Evolutionary conservation across 2,329 filamentous ascomycete genomes (phyloP), one percentile per base, ranked within the genome.

Genomic region (Pseudogymnoascus sp.): DNA sequence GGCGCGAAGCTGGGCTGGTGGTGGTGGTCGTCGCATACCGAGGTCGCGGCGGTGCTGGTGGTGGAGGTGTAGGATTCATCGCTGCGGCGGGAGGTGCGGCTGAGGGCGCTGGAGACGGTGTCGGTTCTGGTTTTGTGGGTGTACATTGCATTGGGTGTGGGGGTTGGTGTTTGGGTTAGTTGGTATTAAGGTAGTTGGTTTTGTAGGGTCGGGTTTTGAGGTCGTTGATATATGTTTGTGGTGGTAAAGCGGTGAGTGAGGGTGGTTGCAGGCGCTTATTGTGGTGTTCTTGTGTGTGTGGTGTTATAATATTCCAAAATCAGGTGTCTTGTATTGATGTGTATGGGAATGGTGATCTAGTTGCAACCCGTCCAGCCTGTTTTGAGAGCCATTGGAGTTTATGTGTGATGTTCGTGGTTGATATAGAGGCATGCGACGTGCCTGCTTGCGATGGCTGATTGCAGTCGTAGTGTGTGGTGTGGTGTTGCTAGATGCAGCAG

Each of bases 11-110:
- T 31, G 28, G 28, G 28, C 28, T 31, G 9, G 9, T 14, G 67
- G 68, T 7, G 9, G 9, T 14, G 67, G 68, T 66, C 1, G 77
- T 76, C 75, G 64, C 76, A 75, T 36, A 78, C 65, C 25, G 80
- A 82, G 1, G 79, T 81, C 6, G 78, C 77, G 11, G 78, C 76
- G 25, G 80, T 82, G 67, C 78, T 81, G 61, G 60, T 75, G 74
- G 65, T 31, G 7, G 36, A 46, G 31, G 21, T 66, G 59, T 78
- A 78, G 16, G 78, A 80, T 46, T 79, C 77, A 65, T 76, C 74
- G 69, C 79, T 81, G 65, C 73, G 73, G 61, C 73, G 74, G 12
- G 77, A 79, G 64, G 74, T 74, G 59, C 73, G 73, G 65, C 76
- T 77, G 63, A 74, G 76, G 64, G 76, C 73, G 61, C 67, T 69